Evolutionary conservation across 2,329 filamentous ascomycete genomes (phyloP).

Genomic region (Aspergillus texensis): DNA sequence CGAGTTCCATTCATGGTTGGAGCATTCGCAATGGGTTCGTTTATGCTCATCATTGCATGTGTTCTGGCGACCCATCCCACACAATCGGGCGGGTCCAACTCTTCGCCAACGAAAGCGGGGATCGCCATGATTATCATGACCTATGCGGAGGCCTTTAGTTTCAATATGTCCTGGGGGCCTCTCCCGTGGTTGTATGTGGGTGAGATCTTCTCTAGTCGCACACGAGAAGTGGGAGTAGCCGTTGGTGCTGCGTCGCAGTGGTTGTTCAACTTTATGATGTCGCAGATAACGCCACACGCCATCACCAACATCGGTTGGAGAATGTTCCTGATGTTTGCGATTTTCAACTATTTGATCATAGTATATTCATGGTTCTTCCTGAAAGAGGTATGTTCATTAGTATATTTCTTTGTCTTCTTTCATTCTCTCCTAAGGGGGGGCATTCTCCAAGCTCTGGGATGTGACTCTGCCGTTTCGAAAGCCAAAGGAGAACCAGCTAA

Average conservation of each 20-base stretch:
- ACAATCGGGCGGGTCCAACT: slow-evolving; percentile 31
- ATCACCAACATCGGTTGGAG: slow-evolving; percentile 53
- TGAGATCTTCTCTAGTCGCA: slow-evolving; percentile 41
- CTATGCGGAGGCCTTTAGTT: slow-evolving; percentile 51
- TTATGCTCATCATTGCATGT: slow-evolving; percentile 57
- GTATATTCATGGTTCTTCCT: slow-evolving; percentile 49
- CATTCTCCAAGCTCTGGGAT: not conserved
- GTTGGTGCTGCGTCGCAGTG: slow-evolving; percentile 41
- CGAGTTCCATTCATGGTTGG: slow-evolving; percentile 53
- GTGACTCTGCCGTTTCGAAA: not conserved
- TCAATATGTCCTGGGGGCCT: slow-evolving; percentile 45
- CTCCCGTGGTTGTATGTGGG: slow-evolving; percentile 41
- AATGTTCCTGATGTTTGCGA: slow-evolving; percentile 55
- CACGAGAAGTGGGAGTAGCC: slow-evolving; percentile 38
- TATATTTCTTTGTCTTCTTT: not conserved
- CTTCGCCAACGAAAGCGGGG: slow-evolving; percentile 36
- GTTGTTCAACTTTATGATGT: slow-evolving; percentile 47
- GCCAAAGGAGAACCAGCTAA: not conserved
- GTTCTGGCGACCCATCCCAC: slow-evolving; percentile 52
- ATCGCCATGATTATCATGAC: slow-evolving; percentile 56
- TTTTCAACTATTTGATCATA: slow-evolving; percentile 52
- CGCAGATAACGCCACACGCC: slow-evolving; percentile 43
- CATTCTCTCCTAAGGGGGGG: not conserved
- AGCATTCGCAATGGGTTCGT: slow-evolving; percentile 53
- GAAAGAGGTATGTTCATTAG: slow-evolving; percentile 33